Evolutionary conservation across 1,284 basidiomycete species (phyloP).

Genomic region (Moniliophthora roreri): DNA sequence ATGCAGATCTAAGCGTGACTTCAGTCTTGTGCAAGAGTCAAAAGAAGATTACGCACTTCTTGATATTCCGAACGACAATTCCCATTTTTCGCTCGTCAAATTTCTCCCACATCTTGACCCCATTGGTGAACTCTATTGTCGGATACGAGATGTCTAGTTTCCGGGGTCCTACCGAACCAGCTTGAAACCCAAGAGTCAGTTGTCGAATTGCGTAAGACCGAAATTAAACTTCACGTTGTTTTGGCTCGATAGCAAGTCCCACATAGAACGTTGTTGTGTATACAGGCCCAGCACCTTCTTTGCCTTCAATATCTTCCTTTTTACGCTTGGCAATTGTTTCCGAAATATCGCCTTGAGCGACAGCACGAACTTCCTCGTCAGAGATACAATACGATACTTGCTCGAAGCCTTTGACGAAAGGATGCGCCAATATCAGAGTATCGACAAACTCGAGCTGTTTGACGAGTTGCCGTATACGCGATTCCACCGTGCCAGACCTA

Average conservation of each 20-base stretch:
- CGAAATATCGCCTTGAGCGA: slow-evolving; percentile 86
- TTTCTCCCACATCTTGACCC: slow-evolving; percentile 95
- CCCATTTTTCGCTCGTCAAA: slow-evolving; percentile 94
- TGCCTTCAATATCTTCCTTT: slow-evolving; percentile 78
- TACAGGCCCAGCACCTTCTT: slow-evolving; percentile 77
- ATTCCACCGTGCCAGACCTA: slow-evolving; percentile 97
- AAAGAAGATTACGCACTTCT: slow-evolving; percentile 55
- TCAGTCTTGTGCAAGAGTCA: slow-evolving; percentile 17
- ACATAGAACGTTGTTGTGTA: slow-evolving; percentile 97
- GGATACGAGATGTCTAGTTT: slow-evolving; percentile 97
- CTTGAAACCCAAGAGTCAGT: slow-evolving; percentile 37
- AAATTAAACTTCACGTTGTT: slow-evolving; percentile 64
- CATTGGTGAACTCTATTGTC: slow-evolving; percentile 93
- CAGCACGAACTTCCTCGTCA: slow-evolving; percentile 86
- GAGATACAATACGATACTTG: slow-evolving; percentile 82
- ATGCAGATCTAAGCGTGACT: slow-evolving; percentile 47
- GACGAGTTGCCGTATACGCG: slow-evolving; percentile 91
- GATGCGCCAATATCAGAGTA: slow-evolving; percentile 89
- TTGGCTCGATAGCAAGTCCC: slow-evolving; percentile 91
- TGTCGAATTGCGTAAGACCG: slow-evolving; percentile 7
- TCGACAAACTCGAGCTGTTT: slow-evolving; percentile 98
- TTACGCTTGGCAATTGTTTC: slow-evolving; percentile 72
- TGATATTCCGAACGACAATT: slow-evolving; percentile 92
- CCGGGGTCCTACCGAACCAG: slow-evolving; percentile 68
- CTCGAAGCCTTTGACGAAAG: slow-evolving; percentile 93